These are phyloP conservation scores for Acorus calamus DNA, from an alignment of 106 monocot species.

Conservation along the genomic window DNA sequence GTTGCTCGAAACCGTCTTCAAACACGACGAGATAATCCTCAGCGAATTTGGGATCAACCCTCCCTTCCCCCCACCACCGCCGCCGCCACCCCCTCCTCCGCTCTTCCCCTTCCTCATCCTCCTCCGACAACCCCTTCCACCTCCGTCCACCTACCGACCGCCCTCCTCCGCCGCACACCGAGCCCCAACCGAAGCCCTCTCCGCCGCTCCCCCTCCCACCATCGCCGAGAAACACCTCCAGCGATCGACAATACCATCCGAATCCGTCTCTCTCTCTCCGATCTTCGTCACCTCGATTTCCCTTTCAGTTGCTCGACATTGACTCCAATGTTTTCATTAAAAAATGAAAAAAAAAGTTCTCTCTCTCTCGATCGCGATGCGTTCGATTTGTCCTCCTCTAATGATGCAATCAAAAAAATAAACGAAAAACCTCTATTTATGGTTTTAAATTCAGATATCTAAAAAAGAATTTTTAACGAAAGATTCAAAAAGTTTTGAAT, in stretches of 20 bases:
- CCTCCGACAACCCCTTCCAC: constrained; percentile 4
- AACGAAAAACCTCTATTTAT: too few species aligned
- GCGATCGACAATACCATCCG: constrained; percentile 45
- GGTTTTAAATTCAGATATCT: too few species aligned
- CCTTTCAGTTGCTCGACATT: too few species aligned
- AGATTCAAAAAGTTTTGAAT: too few species aligned
- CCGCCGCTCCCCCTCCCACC: constrained; percentile 14
- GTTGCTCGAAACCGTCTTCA: constrained; percentile 92
- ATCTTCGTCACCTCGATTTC: not conserved
- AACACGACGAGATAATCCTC: constrained; percentile 84
- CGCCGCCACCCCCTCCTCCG: constrained; percentile 4
- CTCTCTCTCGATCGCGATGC: constrained; percentile 15
- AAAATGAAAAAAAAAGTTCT: too few species aligned
- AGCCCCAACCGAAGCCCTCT: not conserved
- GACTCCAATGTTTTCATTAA: too few species aligned
- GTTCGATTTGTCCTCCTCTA: constrained; percentile 22
- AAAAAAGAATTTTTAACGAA: too few species aligned
- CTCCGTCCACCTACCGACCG: constrained; percentile 2
- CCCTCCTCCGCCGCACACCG: constrained; percentile 2
- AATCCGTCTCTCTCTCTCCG: constrained; percentile 7
- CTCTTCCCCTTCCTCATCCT: constrained; percentile 5
- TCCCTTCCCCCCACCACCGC: constrained; percentile 3
- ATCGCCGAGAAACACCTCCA: constrained; percentile 20
- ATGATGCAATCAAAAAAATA: too few species aligned
- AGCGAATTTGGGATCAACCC: constrained; percentile 77